A percentile compares a stretch with the other conserved stretches of the same genome.
phyloP scores from a whole-genome alignment of 306 rosid genomes.

The Cucurbita ficifolia region DNA sequence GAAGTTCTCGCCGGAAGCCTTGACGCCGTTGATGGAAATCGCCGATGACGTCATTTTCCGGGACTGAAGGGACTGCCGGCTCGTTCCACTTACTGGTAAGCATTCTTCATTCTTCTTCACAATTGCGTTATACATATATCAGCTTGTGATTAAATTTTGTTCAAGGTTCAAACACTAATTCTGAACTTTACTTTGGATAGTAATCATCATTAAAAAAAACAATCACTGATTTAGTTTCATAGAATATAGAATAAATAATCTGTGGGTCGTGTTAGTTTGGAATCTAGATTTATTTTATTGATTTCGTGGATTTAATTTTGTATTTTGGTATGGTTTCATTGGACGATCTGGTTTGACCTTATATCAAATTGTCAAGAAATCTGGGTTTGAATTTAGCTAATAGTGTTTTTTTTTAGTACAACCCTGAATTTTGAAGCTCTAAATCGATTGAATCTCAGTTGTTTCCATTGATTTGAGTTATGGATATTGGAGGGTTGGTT shows the following conservation, averaged over 20 bases:
- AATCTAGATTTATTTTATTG: background rate
- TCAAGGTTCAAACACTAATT: background rate
- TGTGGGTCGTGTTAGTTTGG: background rate
- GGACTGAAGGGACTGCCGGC: slow-evolving; percentile 11
- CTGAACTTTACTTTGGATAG: background rate
- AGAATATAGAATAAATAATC: background rate
- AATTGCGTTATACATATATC: background rate
- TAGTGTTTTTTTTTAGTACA: background rate
- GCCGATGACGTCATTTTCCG: slow-evolving; percentile 41
- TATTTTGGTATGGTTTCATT: background rate
- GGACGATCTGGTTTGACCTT: background rate
- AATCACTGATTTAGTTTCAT: background rate
- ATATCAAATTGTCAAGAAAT: background rate
- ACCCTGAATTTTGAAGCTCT: background rate
- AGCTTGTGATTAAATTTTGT: background rate
- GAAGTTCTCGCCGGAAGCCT: slow-evolving; percentile 46
- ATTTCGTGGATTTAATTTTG: background rate
- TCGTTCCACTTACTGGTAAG: background rate
- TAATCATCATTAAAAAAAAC: background rate
- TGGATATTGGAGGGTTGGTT: background rate
- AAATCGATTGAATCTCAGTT: background rate
- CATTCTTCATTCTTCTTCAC: background rate
- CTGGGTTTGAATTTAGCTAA: background rate
- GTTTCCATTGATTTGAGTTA: background rate
- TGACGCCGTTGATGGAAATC: slow-evolving; percentile 30